These are phyloP conservation scores for Gnomoniopsis sp. DNA, from an alignment of 2,329 filamentous ascomycete species.

Conservation along the genomic window DNA sequence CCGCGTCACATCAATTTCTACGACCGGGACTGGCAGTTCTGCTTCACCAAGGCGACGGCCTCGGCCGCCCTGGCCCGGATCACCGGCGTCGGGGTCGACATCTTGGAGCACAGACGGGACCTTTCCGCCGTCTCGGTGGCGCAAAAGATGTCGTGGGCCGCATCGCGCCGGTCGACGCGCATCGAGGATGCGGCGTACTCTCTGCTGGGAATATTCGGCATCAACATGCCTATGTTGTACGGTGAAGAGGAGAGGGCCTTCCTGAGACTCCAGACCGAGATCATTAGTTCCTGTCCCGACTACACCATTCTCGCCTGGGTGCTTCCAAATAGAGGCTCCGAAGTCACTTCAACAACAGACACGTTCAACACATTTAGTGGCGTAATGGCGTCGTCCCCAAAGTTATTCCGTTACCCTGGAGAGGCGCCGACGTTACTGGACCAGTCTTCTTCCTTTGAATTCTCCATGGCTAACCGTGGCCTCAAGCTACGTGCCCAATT, in stretches of 20 bases:
- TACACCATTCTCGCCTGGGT: constrained; percentile 7
- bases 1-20: constrained; percentile 1
- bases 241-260: constrained; percentile 16
- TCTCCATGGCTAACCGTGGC: constrained; percentile 10
- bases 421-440: not conserved
- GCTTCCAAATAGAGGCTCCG: not conserved
- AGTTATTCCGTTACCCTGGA: not conserved
- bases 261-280: constrained; percentile 10
- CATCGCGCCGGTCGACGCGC: constrained; percentile 1
- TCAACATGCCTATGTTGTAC: constrained; percentile 15
- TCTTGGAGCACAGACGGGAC: not conserved
- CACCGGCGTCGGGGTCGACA: constrained; percentile 8
- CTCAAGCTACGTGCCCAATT: constrained; percentile 8
- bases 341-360: too few relatives aligned
- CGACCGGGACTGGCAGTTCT: not conserved
- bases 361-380: not conserved
- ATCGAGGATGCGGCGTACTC: constrained; percentile 14
- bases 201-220: constrained; percentile 8
- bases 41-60: constrained; percentile 5
- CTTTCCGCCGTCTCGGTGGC: constrained; percentile 8
- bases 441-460: constrained; percentile 2
- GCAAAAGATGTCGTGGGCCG: constrained; percentile 18
- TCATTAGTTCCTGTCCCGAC: constrained; percentile 10
- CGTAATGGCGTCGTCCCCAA: constrained; percentile 6
- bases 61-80: not conserved